Percentiles rank a stretch among this genome's conserved stretches.
Conservation (phyloP, 176 grass and related monocot species). For the Saccharum officinarum region DNA sequence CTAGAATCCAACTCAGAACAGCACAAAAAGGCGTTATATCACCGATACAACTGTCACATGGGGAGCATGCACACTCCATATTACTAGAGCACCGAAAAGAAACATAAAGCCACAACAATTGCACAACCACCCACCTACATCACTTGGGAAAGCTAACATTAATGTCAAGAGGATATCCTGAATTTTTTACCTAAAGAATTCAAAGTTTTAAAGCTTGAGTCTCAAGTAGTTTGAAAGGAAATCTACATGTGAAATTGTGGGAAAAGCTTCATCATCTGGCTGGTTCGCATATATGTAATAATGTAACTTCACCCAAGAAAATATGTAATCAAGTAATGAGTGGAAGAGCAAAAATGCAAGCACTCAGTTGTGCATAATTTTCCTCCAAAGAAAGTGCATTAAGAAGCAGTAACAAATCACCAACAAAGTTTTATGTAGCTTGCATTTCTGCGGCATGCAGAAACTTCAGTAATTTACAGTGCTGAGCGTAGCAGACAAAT, state of each 20-base stretch:
- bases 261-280: not conserved
- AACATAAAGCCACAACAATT: not conserved
- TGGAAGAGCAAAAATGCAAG: not conserved
- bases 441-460: not conserved
- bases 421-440: not conserved
- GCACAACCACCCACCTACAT: not conserved
- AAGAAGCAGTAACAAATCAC: not conserved
- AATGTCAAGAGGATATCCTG: not conserved
- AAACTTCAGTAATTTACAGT: not conserved
- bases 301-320: not conserved
- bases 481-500: not conserved
- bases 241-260: not conserved
- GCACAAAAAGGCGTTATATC: not conserved
- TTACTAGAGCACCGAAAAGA: conserved; percentile 9
- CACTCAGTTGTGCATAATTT: not conserved
- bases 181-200: not conserved
- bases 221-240: not conserved
- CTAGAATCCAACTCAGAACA: not conserved
- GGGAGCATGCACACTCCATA: not conserved
- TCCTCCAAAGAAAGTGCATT: not conserved
- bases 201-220: not conserved
- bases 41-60: not conserved
- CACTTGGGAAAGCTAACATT: not conserved
- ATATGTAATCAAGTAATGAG: not conserved
- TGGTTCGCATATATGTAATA: not conserved